A percentile compares a stretch with the other conserved stretches of the same genome.
These are phyloP conservation scores for Trametes coccinea DNA, from an alignment of 768 basidiomycete genomes.

Conservation along the genomic window DNA sequence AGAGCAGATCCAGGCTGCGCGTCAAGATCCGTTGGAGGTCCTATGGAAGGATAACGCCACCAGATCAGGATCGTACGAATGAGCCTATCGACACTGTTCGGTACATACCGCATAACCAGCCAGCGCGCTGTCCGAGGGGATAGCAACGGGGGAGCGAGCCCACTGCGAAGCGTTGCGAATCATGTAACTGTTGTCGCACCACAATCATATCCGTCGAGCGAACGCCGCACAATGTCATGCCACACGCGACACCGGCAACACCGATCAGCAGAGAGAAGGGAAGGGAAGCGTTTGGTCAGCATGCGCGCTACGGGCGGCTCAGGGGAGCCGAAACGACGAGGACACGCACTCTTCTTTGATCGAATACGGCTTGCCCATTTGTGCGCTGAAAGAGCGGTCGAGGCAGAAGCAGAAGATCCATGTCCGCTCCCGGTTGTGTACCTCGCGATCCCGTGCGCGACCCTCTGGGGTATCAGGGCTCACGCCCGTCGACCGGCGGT, in stretches of 20 bases:
- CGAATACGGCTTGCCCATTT: constrained; percentile 95
- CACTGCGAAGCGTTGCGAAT: constrained; percentile 81
- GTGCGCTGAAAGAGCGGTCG: constrained; percentile 88
- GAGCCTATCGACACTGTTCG: neutral
- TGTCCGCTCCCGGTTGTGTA: constrained; percentile 92
- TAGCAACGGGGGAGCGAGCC: constrained; percentile 66
- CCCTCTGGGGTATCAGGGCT: constrained; percentile 78
- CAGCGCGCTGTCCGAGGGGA: constrained; percentile 64
- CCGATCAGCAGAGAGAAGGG: constrained; percentile 16
- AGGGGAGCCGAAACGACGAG: neutral
- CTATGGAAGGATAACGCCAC: constrained; percentile 36
- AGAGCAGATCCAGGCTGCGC: constrained; percentile 86
- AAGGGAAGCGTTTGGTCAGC: constrained; percentile 13
- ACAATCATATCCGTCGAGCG: constrained; percentile 12
- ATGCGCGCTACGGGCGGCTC: constrained; percentile 1
- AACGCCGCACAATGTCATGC: neutral
- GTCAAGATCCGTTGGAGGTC: constrained; percentile 89
- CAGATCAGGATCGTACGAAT: constrained; percentile 1
- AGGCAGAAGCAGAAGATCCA: constrained; percentile 89
- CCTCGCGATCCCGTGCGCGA: constrained; percentile 74
- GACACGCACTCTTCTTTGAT: constrained; percentile 87
- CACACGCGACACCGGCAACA: constrained; percentile 11
- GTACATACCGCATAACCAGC: constrained; percentile 74
- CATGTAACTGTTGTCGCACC: constrained; percentile 63
- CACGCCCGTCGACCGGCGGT: constrained; percentile 72